phyloP scores from a whole-genome alignment of 23 red algal species.

The Rhodosorus marinus region DNA sequence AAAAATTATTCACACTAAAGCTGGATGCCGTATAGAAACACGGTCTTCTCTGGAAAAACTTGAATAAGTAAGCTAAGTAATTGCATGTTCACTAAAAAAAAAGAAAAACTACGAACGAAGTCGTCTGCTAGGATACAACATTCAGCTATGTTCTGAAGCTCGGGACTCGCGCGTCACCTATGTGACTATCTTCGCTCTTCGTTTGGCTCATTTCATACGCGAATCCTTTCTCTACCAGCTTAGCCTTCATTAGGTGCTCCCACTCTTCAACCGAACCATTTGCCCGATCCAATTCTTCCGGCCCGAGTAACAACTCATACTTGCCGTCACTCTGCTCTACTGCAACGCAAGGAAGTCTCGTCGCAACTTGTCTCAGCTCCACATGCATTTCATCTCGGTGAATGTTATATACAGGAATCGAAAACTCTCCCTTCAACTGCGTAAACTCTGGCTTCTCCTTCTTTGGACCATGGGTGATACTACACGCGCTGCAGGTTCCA shows the following conservation, averaged over 20 bases:
- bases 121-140: no score
- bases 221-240: no score
- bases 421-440: slow-evolving; percentile 13
- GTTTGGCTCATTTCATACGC: no score
- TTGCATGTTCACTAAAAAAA: no score
- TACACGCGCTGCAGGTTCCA: slow-evolving; percentile 60
- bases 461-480: slow-evolving; percentile 58
- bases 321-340: slow-evolving; percentile 3
- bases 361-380: not conserved
- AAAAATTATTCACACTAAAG: no score
- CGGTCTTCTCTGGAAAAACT: no score
- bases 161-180: no score
- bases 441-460: slow-evolving; percentile 70
- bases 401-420: slow-evolving; percentile 47
- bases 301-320: slow-evolving; percentile 6
- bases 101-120: no score
- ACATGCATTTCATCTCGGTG: slow-evolving; percentile 80
- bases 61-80: no score
- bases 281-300: slow-evolving; percentile 24
- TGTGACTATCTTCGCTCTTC: no score
- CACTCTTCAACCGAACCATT: slow-evolving; percentile 13
- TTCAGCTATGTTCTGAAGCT: no score
- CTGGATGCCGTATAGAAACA: no score
- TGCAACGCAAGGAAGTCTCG: slow-evolving; percentile 27
- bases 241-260: not conserved